These are phyloP conservation scores for Suillus spraguei DNA, from an alignment of 768 basidiomycete species.

Conservation along the genomic window DNA sequence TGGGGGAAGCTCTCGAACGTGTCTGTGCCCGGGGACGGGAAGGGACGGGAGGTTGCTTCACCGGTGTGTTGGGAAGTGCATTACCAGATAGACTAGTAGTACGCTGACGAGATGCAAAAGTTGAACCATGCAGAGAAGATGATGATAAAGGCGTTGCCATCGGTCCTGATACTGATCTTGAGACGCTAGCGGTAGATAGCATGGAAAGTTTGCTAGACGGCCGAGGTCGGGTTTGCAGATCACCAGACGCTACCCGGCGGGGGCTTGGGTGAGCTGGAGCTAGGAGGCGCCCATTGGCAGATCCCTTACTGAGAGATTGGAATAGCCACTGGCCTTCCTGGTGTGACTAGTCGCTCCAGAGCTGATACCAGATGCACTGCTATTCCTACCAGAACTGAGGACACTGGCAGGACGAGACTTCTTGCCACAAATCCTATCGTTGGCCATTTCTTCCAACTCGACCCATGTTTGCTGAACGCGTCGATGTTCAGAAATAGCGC, in stretches of 20 bases:
- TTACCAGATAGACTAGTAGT: slow-evolving; percentile 64
- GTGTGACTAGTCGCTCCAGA: slow-evolving; percentile 20
- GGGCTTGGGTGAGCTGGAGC: slow-evolving; percentile 46
- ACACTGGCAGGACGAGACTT: slow-evolving; percentile 69
- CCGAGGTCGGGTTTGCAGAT: slow-evolving; percentile 46
- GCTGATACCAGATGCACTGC: slow-evolving; percentile 46
- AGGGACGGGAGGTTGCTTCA: slow-evolving; percentile 33
- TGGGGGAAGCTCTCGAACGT: slow-evolving; percentile 57
- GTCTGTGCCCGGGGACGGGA: slow-evolving; percentile 45
- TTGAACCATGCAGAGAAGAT: slow-evolving; percentile 54
- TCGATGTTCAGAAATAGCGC: slow-evolving; percentile 59
- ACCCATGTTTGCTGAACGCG: slow-evolving; percentile 80
- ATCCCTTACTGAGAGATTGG: slow-evolving; percentile 32
- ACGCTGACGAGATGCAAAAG: slow-evolving; percentile 84
- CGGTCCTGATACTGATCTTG: slow-evolving; percentile 74
- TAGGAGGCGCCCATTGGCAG: slow-evolving; percentile 44
- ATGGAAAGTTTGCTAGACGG: slow-evolving; percentile 61
- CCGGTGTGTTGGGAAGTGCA: slow-evolving; percentile 39
- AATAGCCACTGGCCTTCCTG: slow-evolving; percentile 32
- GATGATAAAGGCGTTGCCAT: slow-evolving; percentile 41
- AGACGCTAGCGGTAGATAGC: slow-evolving; percentile 43
- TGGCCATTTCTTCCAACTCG: slow-evolving; percentile 82
- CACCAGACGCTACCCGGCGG: slow-evolving; percentile 54
- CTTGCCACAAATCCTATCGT: slow-evolving; percentile 60
- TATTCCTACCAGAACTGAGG: slow-evolving; percentile 64